phyloP scores from a whole-genome alignment of 768 basidiomycete species.

The Naganishia vaughanmartiniae region DNA sequence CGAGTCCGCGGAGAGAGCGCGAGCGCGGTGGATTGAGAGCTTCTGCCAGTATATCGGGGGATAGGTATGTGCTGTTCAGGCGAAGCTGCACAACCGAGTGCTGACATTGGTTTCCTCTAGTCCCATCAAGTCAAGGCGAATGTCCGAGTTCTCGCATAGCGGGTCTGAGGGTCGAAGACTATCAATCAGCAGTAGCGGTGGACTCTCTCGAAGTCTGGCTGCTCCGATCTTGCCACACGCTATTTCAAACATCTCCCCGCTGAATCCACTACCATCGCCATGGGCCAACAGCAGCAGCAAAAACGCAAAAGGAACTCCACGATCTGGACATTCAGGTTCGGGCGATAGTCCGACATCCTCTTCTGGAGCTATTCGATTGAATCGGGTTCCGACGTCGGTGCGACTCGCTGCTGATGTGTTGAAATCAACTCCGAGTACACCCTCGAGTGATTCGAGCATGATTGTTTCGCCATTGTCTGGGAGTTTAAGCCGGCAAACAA shows the following conservation, averaged over 20 bases:
- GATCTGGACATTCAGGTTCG: background rate
- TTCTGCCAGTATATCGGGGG: background rate
- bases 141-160: conserved; percentile 17
- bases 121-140: conserved; percentile 18
- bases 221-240: conserved; percentile 32
- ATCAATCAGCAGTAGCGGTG: conserved; percentile 19
- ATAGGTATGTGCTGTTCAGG: background rate
- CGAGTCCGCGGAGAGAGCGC: conserved; percentile 15
- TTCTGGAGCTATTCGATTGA: conserved; percentile 51
- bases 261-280: conserved; percentile 50
- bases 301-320: background rate
- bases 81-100: background rate
- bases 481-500: conserved; percentile 18
- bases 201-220: conserved; percentile 21
- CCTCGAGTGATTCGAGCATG: conserved; percentile 17
- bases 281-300: conserved; percentile 38
- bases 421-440: conserved; percentile 36
- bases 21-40: conserved; percentile 1
- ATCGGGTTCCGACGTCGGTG: conserved; percentile 54
- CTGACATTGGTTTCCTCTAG: background rate
- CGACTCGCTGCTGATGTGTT: conserved; percentile 54
- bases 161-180: conserved; percentile 19
- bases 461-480: background rate
- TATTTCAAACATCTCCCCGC: conserved; percentile 48
- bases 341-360: conserved; percentile 14